Evolutionary conservation across 2,329 filamentous ascomycete species (phyloP).

Genomic region (Cercospora janseana): DNA sequence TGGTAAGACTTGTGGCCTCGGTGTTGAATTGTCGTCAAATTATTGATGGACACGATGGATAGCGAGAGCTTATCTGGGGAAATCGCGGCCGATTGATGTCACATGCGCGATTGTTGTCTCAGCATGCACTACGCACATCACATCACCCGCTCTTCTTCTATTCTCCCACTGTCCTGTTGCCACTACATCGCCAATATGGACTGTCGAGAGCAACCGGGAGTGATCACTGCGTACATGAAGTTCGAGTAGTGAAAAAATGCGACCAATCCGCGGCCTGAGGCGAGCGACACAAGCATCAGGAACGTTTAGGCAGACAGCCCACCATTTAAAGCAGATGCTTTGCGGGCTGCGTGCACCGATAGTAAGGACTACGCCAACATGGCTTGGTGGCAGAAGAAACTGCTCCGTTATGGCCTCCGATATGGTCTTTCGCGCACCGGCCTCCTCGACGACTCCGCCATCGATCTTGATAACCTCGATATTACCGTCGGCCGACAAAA

Average conservation of each 20-base stretch:
- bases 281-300: conserved; percentile 51
- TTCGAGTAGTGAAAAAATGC: conserved; percentile 13
- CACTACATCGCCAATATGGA: not conserved
- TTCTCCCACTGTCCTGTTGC: not conserved
- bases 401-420: conserved; percentile 59
- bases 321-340: conserved; percentile 18
- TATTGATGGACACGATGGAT: conserved; percentile 4
- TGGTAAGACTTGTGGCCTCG: not conserved
- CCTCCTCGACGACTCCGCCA: conserved; percentile 79
- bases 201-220: not conserved
- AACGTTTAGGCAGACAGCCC: conserved; percentile 56
- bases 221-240: not conserved
- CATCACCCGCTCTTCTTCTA: conserved; percentile 2
- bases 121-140: not conserved
- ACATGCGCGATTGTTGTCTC: conserved; percentile 10
- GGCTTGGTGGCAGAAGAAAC: conserved; percentile 71
- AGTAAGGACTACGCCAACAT: conserved; percentile 7
- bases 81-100: conserved; percentile 6
- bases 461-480: conserved; percentile 83
- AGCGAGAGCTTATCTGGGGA: conserved; percentile 6
- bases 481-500: conserved; percentile 78
- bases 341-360: no score
- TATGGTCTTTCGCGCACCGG: conserved; percentile 82
- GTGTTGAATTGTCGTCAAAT: not conserved
- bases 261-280: conserved; percentile 16